Conservation (phyloP, 2,329 filamentous ascomycete genomes). For the Fusarium sp. region DNA sequence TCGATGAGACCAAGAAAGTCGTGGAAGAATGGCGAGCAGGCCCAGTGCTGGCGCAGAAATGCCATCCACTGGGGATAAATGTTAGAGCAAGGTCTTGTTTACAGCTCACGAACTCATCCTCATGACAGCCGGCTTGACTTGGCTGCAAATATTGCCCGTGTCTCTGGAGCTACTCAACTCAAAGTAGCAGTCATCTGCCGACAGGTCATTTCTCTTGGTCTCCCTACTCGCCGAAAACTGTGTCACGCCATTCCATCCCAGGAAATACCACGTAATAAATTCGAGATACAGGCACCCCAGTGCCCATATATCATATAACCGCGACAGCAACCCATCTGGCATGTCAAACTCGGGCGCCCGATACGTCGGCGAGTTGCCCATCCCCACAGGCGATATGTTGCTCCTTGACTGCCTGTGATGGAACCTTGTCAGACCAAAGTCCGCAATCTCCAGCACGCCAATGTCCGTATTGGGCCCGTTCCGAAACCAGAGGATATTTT, state of each 20-base stretch:
- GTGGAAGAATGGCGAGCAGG: not conserved
- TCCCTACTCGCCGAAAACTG: not conserved
- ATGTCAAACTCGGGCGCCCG: not conserved
- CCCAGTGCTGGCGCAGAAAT: not conserved
- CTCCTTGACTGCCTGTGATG: not conserved
- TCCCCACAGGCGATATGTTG: not conserved
- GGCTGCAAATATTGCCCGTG: not conserved
- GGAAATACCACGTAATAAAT: not conserved
- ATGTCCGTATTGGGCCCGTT: not conserved
- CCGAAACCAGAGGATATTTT: not conserved
- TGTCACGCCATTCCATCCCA: not conserved
- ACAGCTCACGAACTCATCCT: not conserved
- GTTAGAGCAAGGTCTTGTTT: not conserved
- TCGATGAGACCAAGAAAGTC: not conserved
- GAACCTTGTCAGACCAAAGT: not conserved
- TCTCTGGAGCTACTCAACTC: not conserved
- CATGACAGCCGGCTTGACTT: not conserved
- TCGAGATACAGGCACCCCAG: not conserved
- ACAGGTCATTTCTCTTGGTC: not conserved
- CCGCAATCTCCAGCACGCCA: not conserved
- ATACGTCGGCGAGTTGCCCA: not conserved
- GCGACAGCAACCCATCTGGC: not conserved
- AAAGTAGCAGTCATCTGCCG: not conserved
- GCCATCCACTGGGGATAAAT: not conserved
- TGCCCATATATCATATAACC: not conserved